Conservation (phyloP, 176 grass and related monocot genomes). For the Oryza punctata region DNA sequence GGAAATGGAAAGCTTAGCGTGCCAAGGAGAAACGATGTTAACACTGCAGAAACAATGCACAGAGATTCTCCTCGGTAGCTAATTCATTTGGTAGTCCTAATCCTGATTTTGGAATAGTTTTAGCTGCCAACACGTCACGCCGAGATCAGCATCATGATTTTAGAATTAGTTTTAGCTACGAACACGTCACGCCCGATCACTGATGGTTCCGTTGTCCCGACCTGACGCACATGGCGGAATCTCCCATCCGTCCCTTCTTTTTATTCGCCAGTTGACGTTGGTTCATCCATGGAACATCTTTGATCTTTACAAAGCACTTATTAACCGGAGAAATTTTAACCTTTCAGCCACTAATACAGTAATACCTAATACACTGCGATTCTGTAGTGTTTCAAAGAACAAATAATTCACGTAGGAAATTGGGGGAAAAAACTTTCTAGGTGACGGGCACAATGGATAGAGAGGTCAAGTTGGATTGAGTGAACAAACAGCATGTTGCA, state of each 20-base stretch:
- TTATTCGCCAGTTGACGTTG: background rate
- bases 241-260: background rate
- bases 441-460: too few relatives aligned
- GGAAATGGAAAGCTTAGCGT: slow-evolving; percentile 31
- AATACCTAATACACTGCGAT: background rate
- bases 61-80: slow-evolving; percentile 12
- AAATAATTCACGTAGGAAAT: background rate
- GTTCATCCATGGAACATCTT: background rate
- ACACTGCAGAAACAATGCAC: background rate
- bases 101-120: background rate
- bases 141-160: background rate
- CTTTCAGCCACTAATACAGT: background rate
- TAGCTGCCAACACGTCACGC: background rate
- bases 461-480: background rate
- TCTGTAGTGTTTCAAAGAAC: too few relatives aligned
- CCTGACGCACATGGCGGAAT: slow-evolving; percentile 22
- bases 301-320: background rate
- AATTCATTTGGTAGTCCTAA: background rate
- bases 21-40: slow-evolving; percentile 17
- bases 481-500: background rate
- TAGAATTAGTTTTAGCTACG: background rate
- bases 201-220: slow-evolving; percentile 2
- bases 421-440: background rate
- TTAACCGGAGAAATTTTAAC: background rate
- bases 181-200: background rate